Evolutionary conservation across 345 rosid species (phyloP).

Genomic region (Eucalyptus victrix): DNA sequence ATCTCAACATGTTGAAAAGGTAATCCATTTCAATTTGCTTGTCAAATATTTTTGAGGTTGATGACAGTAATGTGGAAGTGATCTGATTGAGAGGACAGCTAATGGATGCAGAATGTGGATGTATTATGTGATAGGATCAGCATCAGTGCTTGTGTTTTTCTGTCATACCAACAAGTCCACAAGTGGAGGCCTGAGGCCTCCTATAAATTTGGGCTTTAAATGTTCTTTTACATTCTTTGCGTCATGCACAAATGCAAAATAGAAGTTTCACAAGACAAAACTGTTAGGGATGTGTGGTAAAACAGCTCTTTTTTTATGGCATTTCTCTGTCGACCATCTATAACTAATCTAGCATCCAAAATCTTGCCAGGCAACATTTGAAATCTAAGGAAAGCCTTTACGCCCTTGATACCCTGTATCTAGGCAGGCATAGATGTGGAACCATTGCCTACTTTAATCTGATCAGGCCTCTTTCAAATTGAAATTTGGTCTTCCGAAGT

Average conservation of each 20-base stretch:
- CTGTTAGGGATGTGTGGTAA: not conserved
- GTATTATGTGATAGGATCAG: not conserved
- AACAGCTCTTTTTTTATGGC: not conserved
- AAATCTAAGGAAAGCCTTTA: not conserved
- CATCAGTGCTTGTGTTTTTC: not conserved
- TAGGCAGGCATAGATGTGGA: not conserved
- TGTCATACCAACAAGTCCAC: not conserved
- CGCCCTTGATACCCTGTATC: not conserved
- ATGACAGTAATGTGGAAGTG: not conserved
- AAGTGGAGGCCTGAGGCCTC: not conserved
- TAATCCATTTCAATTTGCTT: not conserved
- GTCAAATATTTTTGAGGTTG: not conserved
- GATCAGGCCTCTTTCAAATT: not conserved
- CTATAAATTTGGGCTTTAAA: not conserved
- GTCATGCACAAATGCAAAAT: not conserved
- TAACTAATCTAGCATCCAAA: not conserved
- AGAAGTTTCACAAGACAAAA: not conserved
- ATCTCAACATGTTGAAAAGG: slow-evolving; percentile 85
- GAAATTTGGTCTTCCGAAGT: not conserved
- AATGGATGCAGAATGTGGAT: not conserved
- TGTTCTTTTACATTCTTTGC: not conserved
- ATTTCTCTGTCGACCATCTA: not conserved
- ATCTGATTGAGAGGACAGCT: not conserved
- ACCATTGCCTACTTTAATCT: not conserved
- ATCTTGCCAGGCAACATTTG: not conserved